These are phyloP conservation scores for Puccinellia tenuiflora DNA, from an alignment of 176 grass and related monocot genomes.

Conservation along the genomic window DNA sequence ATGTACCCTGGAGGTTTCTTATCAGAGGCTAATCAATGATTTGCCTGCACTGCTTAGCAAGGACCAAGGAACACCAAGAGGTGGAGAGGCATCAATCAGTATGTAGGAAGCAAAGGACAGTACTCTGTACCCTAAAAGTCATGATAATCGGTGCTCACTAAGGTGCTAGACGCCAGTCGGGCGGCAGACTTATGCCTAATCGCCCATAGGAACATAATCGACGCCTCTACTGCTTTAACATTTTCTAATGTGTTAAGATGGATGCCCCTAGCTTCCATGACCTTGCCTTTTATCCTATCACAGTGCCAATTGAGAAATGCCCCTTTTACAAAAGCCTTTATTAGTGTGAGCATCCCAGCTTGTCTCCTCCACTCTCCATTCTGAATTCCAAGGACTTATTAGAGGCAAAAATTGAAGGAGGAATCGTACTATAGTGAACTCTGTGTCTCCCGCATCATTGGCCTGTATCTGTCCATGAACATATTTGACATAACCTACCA, in stretches of 20 bases:
- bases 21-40: not conserved
- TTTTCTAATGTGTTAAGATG: not conserved
- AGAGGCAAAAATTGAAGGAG: too few species aligned
- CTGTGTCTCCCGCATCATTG: too few species aligned
- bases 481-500: not conserved
- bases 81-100: constrained; percentile 11
- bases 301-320: too few species aligned
- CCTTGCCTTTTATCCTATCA: too few species aligned
- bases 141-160: not conserved
- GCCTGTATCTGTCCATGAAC: not conserved
- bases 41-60: not conserved
- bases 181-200: not conserved
- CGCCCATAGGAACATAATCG: not conserved
- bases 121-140: constrained; percentile 4
- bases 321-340: too few species aligned
- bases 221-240: not conserved
- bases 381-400: not conserved
- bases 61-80: not conserved
- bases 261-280: too few species aligned
- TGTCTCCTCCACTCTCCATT: too few species aligned
- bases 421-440: too few species aligned
- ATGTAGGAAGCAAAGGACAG: not conserved
- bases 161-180: not conserved
- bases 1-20: not conserved
- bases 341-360: too few species aligned